A percentile compares a stretch with the other conserved stretches of the same genome.
Evolutionary conservation across 257 asterid genomes (phyloP).

Genomic region (Nicotiana noctiflora): DNA sequence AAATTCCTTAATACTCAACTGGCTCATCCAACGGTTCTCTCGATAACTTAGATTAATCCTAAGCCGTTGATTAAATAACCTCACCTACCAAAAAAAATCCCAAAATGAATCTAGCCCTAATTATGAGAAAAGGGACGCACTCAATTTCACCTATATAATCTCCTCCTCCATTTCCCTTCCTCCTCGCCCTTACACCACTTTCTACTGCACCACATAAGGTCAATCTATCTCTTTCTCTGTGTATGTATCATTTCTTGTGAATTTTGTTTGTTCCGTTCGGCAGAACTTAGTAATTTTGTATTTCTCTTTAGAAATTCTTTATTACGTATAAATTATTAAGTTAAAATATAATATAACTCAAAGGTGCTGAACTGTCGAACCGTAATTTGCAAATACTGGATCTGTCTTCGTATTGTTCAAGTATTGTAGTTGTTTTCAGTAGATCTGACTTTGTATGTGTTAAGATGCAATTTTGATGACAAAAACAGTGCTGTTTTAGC

Average conservation of each 20-base stretch:
- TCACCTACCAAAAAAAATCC: not conserved
- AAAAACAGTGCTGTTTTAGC: not conserved
- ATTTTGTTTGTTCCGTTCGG: too few species aligned
- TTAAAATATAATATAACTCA: too few species aligned
- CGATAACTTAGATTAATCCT: not conserved
- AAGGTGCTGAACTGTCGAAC: too few species aligned
- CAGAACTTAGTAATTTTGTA: too few species aligned
- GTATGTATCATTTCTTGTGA: not conserved
- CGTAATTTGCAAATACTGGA: too few species aligned
- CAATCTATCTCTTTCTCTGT: not conserved
- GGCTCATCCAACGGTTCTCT: not conserved
- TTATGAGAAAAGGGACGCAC: not conserved
- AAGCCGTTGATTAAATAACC: not conserved
- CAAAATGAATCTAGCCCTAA: slow-evolving; percentile 1
- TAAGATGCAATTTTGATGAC: not conserved
- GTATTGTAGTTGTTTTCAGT: too few species aligned
- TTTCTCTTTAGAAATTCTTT: too few species aligned
- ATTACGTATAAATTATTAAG: too few species aligned
- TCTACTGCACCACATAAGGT: not conserved
- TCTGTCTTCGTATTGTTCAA: too few species aligned
- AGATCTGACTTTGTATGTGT: not conserved
- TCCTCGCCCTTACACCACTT: not conserved
- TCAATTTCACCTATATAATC: not conserved
- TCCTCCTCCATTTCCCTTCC: not conserved
- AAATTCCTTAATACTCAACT: not conserved